A percentile compares a stretch with the other conserved stretches of the same genome.
Conservation (phyloP, 78 protist species). For the Dictyostelium intermedium region DNA sequence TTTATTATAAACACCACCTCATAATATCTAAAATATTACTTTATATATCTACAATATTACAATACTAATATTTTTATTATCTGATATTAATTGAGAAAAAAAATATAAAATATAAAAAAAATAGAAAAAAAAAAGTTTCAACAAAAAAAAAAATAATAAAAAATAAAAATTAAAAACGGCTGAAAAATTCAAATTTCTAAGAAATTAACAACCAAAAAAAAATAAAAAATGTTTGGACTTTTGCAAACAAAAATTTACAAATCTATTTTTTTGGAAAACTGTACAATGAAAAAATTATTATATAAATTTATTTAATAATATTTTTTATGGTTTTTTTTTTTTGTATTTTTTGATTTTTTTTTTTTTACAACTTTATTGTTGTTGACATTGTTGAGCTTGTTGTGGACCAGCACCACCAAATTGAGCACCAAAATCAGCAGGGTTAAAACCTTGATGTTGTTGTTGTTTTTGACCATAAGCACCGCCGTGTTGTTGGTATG, state of each 20-base stretch:
- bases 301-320: no score
- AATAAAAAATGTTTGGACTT: neutral
- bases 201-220: no score
- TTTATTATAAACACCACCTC: constrained; percentile 4
- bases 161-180: neutral
- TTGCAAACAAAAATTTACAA: neutral
- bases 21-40: neutral
- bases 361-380: constrained; percentile 56
- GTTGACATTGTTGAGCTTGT: constrained; percentile 58
- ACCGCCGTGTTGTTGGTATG: neutral
- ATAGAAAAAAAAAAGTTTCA: neutral
- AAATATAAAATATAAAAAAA: neutral
- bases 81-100: neutral
- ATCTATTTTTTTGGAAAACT: no score
- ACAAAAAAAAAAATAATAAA: neutral
- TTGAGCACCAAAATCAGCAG: neutral
- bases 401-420: neutral
- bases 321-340: no score
- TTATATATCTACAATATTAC: neutral
- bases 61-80: neutral
- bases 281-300: neutral
- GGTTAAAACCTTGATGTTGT: neutral
- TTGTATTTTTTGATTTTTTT: neutral
- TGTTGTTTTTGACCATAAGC: neutral
- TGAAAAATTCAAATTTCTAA: neutral